Percentiles rank a stretch among this genome's conserved stretches.
phyloP scores from a whole-genome alignment of 352 stramenopile genomes.

The Nothophytophthora sp. region DNA sequence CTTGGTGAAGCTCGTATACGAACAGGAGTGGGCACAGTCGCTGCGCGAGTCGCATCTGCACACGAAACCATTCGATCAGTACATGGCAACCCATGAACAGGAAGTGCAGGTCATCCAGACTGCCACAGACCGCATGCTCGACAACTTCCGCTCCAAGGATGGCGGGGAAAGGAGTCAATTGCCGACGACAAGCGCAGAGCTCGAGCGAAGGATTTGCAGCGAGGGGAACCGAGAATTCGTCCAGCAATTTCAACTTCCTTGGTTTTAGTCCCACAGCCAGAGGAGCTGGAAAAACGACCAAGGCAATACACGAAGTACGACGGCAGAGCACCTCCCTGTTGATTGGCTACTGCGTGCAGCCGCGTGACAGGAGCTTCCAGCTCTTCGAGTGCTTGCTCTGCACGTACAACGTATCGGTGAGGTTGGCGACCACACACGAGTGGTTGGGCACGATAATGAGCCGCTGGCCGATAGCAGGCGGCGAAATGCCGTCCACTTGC shows the following conservation, averaged over 20 bases:
- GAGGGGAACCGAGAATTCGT: constrained; percentile 18
- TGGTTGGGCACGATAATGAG: constrained; percentile 77
- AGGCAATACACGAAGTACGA: too few relatives aligned
- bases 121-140: constrained; percentile 60
- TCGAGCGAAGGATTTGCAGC: constrained; percentile 26
- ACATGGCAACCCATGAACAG: constrained; percentile 60
- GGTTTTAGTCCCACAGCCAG: too few relatives aligned
- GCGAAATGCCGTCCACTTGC: constrained; percentile 48
- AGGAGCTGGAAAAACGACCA: too few relatives aligned
- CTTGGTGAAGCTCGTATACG: constrained; percentile 56
- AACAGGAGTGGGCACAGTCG: constrained; percentile 57
- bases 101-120: constrained; percentile 52
- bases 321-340: too few relatives aligned
- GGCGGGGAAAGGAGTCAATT: constrained; percentile 22
- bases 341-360: constrained; percentile 65
- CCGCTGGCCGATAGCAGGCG: constrained; percentile 49
- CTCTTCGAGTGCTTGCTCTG: constrained; percentile 43
- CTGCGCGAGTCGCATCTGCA: constrained; percentile 57
- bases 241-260: constrained; percentile 33
- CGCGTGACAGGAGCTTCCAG: constrained; percentile 58
- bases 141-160: constrained; percentile 55
- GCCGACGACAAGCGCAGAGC: constrained; percentile 28
- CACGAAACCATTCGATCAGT: constrained; percentile 53
- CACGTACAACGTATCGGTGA: constrained; percentile 65
- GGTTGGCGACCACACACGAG: constrained; percentile 64